These are phyloP conservation scores for Hyaloscypha finlandica DNA, from an alignment of 495 filamentous ascomycete species.

Conservation along the genomic window DNA sequence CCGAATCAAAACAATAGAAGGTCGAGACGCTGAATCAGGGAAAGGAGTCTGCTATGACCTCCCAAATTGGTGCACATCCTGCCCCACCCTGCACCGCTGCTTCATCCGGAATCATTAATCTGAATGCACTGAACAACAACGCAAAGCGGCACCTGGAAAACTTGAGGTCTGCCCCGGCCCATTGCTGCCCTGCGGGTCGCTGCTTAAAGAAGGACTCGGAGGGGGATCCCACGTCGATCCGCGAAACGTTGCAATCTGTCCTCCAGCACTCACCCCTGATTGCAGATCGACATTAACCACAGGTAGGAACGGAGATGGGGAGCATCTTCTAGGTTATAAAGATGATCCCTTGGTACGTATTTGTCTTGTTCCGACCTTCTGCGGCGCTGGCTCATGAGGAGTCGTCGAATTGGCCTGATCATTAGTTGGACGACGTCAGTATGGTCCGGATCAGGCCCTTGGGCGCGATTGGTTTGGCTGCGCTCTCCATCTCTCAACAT, in stretches of 20 bases:
- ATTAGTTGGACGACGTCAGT: neutral
- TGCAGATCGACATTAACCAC: slow-evolving; percentile 3
- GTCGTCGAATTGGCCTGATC: neutral
- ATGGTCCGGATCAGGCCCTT: neutral
- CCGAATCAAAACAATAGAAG: neutral
- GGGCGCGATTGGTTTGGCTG: neutral
- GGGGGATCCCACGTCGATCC: neutral
- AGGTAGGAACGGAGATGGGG: neutral
- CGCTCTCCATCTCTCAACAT: neutral
- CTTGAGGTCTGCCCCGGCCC: neutral
- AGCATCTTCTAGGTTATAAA: neutral
- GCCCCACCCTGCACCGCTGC: neutral
- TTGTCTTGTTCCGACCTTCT: neutral
- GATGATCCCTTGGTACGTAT: neutral
- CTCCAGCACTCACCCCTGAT: neutral
- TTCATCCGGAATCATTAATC: neutral
- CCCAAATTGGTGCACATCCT: neutral
- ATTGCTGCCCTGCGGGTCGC: neutral
- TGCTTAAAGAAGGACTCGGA: neutral
- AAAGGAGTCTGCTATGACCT: neutral
- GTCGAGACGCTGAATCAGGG: neutral
- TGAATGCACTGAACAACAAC: neutral
- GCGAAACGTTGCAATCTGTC: neutral
- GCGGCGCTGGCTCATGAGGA: neutral
- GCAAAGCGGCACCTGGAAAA: neutral